phyloP scores from a whole-genome alignment of 257 asterid species.

The Handroanthus guayacan region DNA sequence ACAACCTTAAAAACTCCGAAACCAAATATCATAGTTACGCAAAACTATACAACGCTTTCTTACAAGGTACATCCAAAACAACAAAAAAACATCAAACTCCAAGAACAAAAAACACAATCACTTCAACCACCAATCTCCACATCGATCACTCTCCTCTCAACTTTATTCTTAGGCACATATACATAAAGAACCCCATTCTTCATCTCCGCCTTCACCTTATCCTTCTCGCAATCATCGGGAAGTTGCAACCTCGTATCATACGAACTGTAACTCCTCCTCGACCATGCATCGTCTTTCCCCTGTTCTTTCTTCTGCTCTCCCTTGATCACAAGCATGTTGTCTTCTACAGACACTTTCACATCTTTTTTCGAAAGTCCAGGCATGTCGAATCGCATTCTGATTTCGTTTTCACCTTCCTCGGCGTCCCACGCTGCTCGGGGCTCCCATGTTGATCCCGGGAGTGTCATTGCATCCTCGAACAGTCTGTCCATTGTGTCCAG shows the following conservation, averaged over 20 bases:
- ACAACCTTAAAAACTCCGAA: too few relatives aligned
- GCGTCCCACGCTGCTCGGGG: constrained; percentile 75
- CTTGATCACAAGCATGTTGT: constrained; percentile 57
- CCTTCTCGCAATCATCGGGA: constrained; percentile 61
- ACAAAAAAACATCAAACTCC: neutral
- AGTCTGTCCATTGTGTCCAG: constrained; percentile 61
- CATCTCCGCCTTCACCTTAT: constrained; percentile 71
- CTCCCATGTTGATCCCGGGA: constrained; percentile 45
- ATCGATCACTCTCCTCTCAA: constrained; percentile 60
- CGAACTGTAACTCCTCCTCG: constrained; percentile 46
- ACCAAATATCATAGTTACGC: too few relatives aligned
- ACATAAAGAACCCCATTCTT: constrained; percentile 74
- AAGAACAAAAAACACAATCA: neutral
- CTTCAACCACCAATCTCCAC: constrained; percentile 48
- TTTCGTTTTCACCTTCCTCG: constrained; percentile 61
- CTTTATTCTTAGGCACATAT: constrained; percentile 59
- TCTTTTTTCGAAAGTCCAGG: constrained; percentile 74
- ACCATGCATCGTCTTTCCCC: constrained; percentile 38
- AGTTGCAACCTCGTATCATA: constrained; percentile 61
- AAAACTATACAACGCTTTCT: too few relatives aligned
- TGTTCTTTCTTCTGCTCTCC: constrained; percentile 56
- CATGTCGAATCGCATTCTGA: constrained; percentile 82
- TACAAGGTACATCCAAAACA: neutral
- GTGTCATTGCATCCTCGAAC: constrained; percentile 56
- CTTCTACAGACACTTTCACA: constrained; percentile 68